Evolutionary conservation across 208 protist species (phyloP).

Genomic region (Acanthamoeba lenticulata): DNA sequence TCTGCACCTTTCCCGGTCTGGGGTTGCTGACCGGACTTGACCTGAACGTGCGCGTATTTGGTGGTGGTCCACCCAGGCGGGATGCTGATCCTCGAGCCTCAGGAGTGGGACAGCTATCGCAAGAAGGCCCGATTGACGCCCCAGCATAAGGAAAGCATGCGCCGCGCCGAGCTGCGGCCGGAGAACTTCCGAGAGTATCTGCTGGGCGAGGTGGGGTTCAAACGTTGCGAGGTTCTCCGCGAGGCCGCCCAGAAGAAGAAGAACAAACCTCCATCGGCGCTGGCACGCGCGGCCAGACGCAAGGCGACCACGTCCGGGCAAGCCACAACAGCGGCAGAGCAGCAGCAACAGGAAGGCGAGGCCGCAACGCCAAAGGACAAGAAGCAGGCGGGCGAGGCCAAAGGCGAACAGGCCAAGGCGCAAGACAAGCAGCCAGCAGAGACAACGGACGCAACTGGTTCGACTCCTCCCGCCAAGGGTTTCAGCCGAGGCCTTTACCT

Average conservation of each 20-base stretch:
- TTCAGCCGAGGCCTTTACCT: background rate
- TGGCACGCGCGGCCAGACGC: too few relatives aligned
- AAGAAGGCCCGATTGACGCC: slow-evolving; percentile 70
- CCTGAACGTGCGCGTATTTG: background rate
- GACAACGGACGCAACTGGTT: background rate
- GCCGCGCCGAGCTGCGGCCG: slow-evolving; percentile 64
- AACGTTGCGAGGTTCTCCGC: background rate
- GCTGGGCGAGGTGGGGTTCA: slow-evolving; percentile 59
- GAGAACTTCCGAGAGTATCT: slow-evolving; percentile 68
- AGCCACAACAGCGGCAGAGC: too few relatives aligned
- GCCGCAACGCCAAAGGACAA: background rate
- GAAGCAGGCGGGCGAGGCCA: background rate
- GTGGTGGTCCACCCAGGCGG: slow-evolving; percentile 58
- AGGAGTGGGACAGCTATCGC: slow-evolving; percentile 79
- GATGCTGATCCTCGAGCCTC: slow-evolving; percentile 81
- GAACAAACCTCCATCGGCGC: too few relatives aligned
- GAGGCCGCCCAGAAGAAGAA: background rate
- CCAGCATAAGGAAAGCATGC: background rate
- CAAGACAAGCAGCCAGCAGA: background rate
- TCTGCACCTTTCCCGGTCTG: background rate
- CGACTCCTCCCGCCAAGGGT: background rate
- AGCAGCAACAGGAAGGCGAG: too few relatives aligned
- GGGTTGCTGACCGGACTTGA: background rate
- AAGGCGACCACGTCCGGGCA: too few relatives aligned
- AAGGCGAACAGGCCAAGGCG: background rate